Percentiles rank a stretch among this genome's conserved stretches.
Evolutionary conservation across 108 stramenopile genomes (phyloP).

Genomic region (Fragilariopsis cylindrus): DNA sequence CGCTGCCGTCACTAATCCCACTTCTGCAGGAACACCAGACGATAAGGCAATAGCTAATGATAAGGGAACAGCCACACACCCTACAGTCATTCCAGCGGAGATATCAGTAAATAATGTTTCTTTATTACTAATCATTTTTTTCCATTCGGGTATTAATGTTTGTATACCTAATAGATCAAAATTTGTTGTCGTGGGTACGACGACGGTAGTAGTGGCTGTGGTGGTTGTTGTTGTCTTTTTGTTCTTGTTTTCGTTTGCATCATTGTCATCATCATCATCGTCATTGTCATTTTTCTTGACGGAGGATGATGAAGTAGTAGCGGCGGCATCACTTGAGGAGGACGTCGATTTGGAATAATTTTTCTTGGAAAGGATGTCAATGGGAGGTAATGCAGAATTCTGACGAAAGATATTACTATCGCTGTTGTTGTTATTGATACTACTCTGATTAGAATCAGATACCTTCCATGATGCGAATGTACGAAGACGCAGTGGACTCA

Average conservation of each 20-base stretch:
- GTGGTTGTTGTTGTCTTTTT: no score
- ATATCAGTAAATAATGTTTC: slow-evolving; percentile 35
- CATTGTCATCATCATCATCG: not conserved
- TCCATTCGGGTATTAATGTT: slow-evolving; percentile 27
- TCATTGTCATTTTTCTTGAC: not conserved
- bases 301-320: not conserved
- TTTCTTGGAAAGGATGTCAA: slow-evolving; percentile 6
- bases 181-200: no score
- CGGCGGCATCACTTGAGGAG: not conserved
- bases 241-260: no score
- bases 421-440: no score
- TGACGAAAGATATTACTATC: not conserved
- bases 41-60: slow-evolving; percentile 35
- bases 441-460: no score
- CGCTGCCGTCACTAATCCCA: slow-evolving; percentile 29
- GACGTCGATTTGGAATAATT: not conserved
- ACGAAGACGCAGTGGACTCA: no score
- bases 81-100: slow-evolving; percentile 35
- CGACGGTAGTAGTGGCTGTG: no score
- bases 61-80: slow-evolving; percentile 33
- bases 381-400: not conserved
- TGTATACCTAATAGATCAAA: slow-evolving; percentile 21
- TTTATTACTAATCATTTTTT: slow-evolving; percentile 24
- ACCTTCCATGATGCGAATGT: no score
- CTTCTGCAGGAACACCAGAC: slow-evolving; percentile 35